Evolutionary conservation across 1,139 yeast species (phyloP), one percentile per base, ranked within the genome.

Genomic region (Yamadazyma siamensis): DNA sequence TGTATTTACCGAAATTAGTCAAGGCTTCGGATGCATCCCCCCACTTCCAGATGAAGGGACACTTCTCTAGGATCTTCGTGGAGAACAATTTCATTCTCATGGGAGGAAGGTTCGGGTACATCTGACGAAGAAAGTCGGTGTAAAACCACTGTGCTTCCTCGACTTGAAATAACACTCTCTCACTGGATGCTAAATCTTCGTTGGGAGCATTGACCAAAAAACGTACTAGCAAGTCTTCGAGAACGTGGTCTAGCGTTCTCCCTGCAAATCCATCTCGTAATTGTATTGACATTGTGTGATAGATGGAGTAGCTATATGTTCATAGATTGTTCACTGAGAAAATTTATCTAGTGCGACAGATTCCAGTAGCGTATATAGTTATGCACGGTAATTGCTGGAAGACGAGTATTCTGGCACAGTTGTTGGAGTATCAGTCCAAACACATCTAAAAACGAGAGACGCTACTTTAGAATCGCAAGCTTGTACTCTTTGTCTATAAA

Each of bases 101-200:
- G 1, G 75, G 55, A 4, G 97, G 98, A 41, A 91, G 66, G 18
- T 71, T 58, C 2, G 94, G 94, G 52, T 87, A 83, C 48, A 80
- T 63, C 27, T 74, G 77, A 22, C 91, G 74, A 11, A 83, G 70
- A 50, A 83, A 89, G 58, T 94, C 99, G 28, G 86, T 77, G 55
- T 89, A 94, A 54, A 85, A 94, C 98, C 98, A 94, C 50, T 88
- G 96, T 2, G 98, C 98, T 57, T 94, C 98, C 65, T 94, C 99
- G 25, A 94, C 80, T 53, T 89, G 96, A 62, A 94, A 94, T 50
- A 88, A 77, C 21, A 89, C 83, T 50, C 98, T 71, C 47, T 88
- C 96, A 28, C 85, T 77, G 13, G 91, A 75, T 19, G 91, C 78
- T 33, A 89, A 62, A 55, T 91, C 98, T 52, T 89, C 97, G 10